Base-by-base conservation (phyloP, 2,329 filamentous ascomycete genomes). In the Magnaporthiopsis rhizophila region DNA sequence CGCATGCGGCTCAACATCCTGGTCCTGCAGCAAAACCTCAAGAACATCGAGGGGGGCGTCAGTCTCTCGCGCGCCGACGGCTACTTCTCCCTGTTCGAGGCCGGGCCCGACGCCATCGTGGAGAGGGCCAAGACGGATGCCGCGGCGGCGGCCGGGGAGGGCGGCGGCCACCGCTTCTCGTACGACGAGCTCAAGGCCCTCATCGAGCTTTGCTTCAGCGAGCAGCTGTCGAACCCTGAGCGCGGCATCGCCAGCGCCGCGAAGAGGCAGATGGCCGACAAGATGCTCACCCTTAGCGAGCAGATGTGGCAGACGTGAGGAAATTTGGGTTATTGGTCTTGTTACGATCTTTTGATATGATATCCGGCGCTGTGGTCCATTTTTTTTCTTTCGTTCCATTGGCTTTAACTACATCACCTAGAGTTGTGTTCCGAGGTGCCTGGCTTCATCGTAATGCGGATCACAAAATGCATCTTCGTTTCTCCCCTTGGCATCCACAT, bases 21-120 rank as follows among this genome's bases (percentile, higher is more conserved):
- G 30, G 95, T 99, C 57, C 80, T 99, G 62, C 94, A 98, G 77
- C 95, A 99, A 74, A 97, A 97, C 71, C 85, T 99, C 64, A 97
- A 97, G 79, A 96, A 96, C 69, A 88, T 99, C 63, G 92, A 95
- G 75, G 81, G 85, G 2, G 84, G 83, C 11, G 88, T 90, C 3
- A 82, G 84, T 65, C 79, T 94, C 34, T 80, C 81, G 4, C 79
- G 85, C 50, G 85, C 88, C 0, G 83, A 85, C 26, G 82, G 84
- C 65, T 94, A 89, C 77, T 93, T 87, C 71, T 81, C 83, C 26
- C 74, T 94, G 53, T 92, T 90, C 70, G 83, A 83, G 58, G 77
- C 79, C 59, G 89, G 89, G 0, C 79, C 87, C 0, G 88, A 90
- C 61, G 83, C 80, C 12, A 85, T 92, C 64, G 79, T 92, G 2